These are phyloP conservation scores for Gaertneriomyces semiglobifer DNA, from an alignment of 192 early-diverging fungal genomes.

Conservation along the genomic window DNA sequence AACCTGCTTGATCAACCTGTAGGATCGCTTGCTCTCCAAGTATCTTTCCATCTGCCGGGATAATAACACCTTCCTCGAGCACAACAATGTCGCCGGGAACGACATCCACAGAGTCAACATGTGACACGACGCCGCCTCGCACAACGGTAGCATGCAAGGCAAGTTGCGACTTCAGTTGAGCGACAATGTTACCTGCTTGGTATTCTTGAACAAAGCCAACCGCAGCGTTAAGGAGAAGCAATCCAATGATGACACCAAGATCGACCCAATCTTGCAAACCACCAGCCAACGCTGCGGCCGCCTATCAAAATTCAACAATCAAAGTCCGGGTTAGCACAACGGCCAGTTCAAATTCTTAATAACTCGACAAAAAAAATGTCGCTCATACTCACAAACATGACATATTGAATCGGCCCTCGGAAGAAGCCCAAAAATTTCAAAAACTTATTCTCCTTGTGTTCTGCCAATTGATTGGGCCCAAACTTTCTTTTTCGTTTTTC, in stretches of 20 bases:
- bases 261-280: conserved; percentile 62
- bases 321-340: neutral
- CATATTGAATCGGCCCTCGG: conserved; percentile 37
- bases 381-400: conserved; percentile 18
- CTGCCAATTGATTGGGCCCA: conserved; percentile 15
- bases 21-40: conserved; percentile 44
- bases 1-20: conserved; percentile 13
- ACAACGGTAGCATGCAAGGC: conserved; percentile 76
- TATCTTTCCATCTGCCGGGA: conserved; percentile 82
- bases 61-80: conserved; percentile 86
- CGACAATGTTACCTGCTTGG: conserved; percentile 23
- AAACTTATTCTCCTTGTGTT: conserved; percentile 58
- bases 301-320: neutral
- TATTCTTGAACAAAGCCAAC: conserved; percentile 20
- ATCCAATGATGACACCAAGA: conserved; percentile 76
- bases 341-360: too few species aligned
- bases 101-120: conserved; percentile 68
- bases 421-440: conserved; percentile 77
- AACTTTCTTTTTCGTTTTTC: conserved; percentile 15
- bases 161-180: conserved; percentile 69
- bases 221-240: conserved; percentile 49
- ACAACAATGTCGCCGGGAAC: conserved; percentile 91
- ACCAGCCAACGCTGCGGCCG: conserved; percentile 16
- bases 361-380: neutral
- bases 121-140: conserved; percentile 67